phyloP scores from a whole-genome alignment of 805 yeast species.

The Yarrowia yakushimensis region DNA sequence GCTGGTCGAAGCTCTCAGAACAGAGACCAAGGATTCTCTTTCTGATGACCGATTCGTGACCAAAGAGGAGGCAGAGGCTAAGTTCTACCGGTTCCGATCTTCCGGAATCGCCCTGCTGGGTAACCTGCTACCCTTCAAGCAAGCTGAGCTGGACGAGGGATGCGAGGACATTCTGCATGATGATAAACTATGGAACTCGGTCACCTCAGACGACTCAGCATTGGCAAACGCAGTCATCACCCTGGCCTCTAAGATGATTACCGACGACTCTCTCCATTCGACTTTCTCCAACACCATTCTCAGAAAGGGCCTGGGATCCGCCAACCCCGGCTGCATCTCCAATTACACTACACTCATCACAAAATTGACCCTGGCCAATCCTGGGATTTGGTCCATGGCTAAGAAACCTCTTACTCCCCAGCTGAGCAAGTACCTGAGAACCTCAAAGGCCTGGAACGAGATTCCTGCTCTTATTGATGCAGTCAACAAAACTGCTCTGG shows the following conservation, averaged over 20 bases:
- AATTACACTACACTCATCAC: slow-evolving; percentile 36
- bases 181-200: slow-evolving; percentile 48
- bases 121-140: slow-evolving; percentile 32
- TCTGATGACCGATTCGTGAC: slow-evolving; percentile 72
- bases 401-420: slow-evolving; percentile 18
- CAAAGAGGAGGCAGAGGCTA: slow-evolving; percentile 61
- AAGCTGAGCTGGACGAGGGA: slow-evolving; percentile 25
- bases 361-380: slow-evolving; percentile 44
- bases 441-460: slow-evolving; percentile 14
- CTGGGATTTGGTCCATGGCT: slow-evolving; percentile 32
- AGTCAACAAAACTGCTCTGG: neutral
- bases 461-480: slow-evolving; percentile 9
- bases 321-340: slow-evolving; percentile 9
- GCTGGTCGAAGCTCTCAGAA: slow-evolving; percentile 48
- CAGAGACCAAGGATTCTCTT: slow-evolving; percentile 59
- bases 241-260: slow-evolving; percentile 39
- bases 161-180: slow-evolving; percentile 41
- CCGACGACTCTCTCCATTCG: slow-evolving; percentile 25
- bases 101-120: slow-evolving; percentile 50
- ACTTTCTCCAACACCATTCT: slow-evolving; percentile 27
- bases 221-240: slow-evolving; percentile 45
- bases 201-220: slow-evolving; percentile 41
- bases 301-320: slow-evolving; percentile 30
- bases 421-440: slow-evolving; percentile 10
- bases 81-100: slow-evolving; percentile 56